Evolutionary conservation across 2,329 filamentous ascomycete genomes (phyloP), one percentile per base, ranked within the genome.

Genomic region (Dichotomopilus funicola): DNA sequence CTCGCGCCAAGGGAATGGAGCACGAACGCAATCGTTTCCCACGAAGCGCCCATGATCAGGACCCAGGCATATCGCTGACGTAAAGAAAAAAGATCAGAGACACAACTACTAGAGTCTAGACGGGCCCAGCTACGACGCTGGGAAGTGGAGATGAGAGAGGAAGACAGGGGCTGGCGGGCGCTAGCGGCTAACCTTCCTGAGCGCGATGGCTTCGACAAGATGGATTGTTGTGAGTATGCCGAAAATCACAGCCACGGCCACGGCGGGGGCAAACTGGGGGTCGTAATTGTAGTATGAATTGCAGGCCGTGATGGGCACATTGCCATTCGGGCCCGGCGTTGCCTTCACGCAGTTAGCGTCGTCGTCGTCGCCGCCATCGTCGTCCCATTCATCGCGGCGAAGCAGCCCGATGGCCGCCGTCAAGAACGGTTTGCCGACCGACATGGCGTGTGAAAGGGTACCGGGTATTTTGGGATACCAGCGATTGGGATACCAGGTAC

Each of bases 21-120:
- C 34, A 66, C 54, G 53, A 75, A 76, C n/a, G 66, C 71, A 3
- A 67, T 53, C 4, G 66, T 67, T 56, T 76, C 72, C 72, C 72
- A 76, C 0, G 61, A 33, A 0, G 60, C 68, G 9, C 69, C 71
- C 69, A 75, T 73, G 35, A 73, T 67, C 2, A 73, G 50, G 8
- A 75, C 71, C 72, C 71, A 75, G 2, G 43, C 6, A n/a, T 54
- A 57, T 31, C 51, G 46, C 55, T 56, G 46, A 33, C 19, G 19
- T 27, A 27, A 27, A 27, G 19, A 27, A 27, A 27, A 27, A 27
- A 27, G 19, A 27, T 27, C 19, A 27, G 19, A 27, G 19, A 27
- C 19, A 27, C 19, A 27, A 27, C 19, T 27, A 27, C 19, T 27
- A 27, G 19, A 27, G 19, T 27, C 19, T 27, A 27, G 19, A 27